phyloP scores from a whole-genome alignment of 2,329 filamentous ascomycete genomes.

The Epichloe bromicola region DNA sequence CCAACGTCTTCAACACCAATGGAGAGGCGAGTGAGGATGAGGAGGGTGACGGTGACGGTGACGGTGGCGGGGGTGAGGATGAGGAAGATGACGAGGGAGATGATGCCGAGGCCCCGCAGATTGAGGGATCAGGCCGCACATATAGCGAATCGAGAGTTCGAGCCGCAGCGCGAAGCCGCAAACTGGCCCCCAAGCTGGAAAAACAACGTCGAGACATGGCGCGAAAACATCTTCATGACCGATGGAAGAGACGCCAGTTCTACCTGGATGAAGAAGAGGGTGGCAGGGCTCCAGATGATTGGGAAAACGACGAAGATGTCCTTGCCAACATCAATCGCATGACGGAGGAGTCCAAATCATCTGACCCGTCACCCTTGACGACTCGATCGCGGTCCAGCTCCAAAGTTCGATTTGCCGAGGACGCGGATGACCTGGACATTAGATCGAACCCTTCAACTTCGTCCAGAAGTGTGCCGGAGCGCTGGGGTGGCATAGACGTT shows the following conservation, averaged over 20 bases:
- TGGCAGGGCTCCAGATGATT: constrained; percentile 48
- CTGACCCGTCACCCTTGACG: constrained; percentile 16
- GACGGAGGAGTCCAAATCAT: constrained; percentile 29
- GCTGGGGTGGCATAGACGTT: constrained; percentile 67
- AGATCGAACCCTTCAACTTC: constrained; percentile 62
- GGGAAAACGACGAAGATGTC: constrained; percentile 47
- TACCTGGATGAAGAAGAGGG: constrained; percentile 82
- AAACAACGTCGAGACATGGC: constrained; percentile 30
- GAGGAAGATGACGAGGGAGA: constrained; percentile 13
- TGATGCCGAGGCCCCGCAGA: constrained; percentile 9
- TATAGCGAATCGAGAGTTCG: constrained; percentile 30
- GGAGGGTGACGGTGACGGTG: constrained; percentile 15
- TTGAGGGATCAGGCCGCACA: constrained; percentile 8
- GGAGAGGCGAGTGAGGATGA: constrained; percentile 14
- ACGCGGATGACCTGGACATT: constrained; percentile 54
- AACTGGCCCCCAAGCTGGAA: constrained; percentile 23
- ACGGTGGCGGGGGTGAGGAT: constrained; percentile 9
- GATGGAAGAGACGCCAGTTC: constrained; percentile 67
- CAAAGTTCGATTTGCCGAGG: constrained; percentile 65
- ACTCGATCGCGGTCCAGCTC: constrained; percentile 55
- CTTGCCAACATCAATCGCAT: constrained; percentile 21
- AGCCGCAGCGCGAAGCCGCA: constrained; percentile 23
- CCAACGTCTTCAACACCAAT: constrained; percentile 24
- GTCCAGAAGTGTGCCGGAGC: constrained; percentile 57
- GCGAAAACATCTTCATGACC: constrained; percentile 46